These are phyloP conservation scores for Aspergillus hancockii DNA, from an alignment of 495 filamentous ascomycete genomes.

Conservation along the genomic window DNA sequence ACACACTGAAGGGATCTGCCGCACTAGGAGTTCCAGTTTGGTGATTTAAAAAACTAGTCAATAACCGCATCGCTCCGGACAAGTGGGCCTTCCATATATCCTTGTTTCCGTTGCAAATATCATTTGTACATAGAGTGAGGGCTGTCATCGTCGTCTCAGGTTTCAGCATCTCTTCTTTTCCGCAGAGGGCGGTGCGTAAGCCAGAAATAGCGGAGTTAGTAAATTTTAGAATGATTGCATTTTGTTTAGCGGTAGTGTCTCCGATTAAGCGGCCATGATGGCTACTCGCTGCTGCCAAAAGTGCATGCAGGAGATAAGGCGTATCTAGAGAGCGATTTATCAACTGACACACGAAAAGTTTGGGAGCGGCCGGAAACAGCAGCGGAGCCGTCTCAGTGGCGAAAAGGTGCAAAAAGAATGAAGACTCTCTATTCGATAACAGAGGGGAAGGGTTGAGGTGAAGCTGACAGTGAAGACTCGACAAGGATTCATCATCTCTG, in stretches of 20 bases:
- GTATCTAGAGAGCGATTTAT: conserved; percentile 28
- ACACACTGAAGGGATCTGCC: conserved; percentile 21
- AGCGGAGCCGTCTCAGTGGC: conserved; percentile 28
- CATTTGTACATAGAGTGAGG: conserved; percentile 38
- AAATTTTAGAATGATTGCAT: conserved; percentile 25
- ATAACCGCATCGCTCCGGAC: conserved; percentile 26
- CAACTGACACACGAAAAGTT: conserved; percentile 26
- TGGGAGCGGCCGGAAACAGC: conserved; percentile 32
- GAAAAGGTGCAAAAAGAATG: conserved; percentile 32
- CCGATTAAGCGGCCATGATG: conserved; percentile 32
- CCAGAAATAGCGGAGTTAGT: conserved; percentile 34
- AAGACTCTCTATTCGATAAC: conserved; percentile 23
- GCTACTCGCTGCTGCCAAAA: conserved; percentile 30
- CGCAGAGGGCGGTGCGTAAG: conserved; percentile 22
- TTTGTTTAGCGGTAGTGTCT: conserved; percentile 16
- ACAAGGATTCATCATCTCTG: not conserved
- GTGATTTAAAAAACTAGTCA: conserved; percentile 19
- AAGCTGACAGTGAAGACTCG: conserved; percentile 17
- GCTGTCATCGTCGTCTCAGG: conserved; percentile 31
- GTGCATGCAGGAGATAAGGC: conserved; percentile 32
- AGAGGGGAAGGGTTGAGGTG: conserved; percentile 22
- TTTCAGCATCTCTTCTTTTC: conserved; percentile 14
- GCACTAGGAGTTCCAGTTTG: not conserved
- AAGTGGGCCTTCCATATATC: conserved; percentile 32
- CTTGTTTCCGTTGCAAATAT: conserved; percentile 40